Base-by-base conservation (phyloP, 2,329 filamentous ascomycete species). In the Shiraia sp. region DNA sequence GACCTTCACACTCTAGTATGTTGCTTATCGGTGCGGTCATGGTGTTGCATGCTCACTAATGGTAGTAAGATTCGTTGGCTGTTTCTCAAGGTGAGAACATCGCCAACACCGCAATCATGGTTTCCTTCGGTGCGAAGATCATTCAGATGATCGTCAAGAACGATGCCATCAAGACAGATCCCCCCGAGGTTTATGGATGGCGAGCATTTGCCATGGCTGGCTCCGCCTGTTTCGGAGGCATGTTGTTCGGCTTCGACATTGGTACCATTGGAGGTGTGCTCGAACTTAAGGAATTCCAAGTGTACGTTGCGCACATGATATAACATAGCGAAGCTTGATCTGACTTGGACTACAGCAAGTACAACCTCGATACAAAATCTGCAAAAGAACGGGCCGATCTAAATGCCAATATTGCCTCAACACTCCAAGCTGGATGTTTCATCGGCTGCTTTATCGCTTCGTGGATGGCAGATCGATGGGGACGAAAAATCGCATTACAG, bases 391-490 rank as follows among this genome's bases (percentile, higher is more conserved):
- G 70, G 26, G 78, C 79, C 22, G 77, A 82, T 51, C 71, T 86
- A 33, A 78, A 78, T 32, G 81, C 84, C 50, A 87, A 86, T 59
- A 83, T 88, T 43, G 85, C 87, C 19, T 86, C 83, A n/a, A 85
- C 81, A 0, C 76, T 88, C 8, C 84, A 88, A 67, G 83, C 79
- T 29, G 85, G 85, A 36, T 85, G 82, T 48, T 87, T 87, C 63
- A 73, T 79, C 37, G 83, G 83, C 25, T 82, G 82, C 44, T 74
- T 87, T 48, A 47, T 79, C n/a, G 77, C 78, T 6, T 75, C 74
- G 24, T 80, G 74, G 71, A 55, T 78, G 30, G 74, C 79, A 4
- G 80, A 83, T 53, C 68, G 61, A 50, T 79, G 69, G 52, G 84
- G 84, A 12, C 77, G 84, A 36, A 78, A 78, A 32, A 57, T 50